These are phyloP conservation scores for Simplicillium sp. DNA, from an alignment of 2,329 filamentous ascomycete species.

Conservation along the genomic window DNA sequence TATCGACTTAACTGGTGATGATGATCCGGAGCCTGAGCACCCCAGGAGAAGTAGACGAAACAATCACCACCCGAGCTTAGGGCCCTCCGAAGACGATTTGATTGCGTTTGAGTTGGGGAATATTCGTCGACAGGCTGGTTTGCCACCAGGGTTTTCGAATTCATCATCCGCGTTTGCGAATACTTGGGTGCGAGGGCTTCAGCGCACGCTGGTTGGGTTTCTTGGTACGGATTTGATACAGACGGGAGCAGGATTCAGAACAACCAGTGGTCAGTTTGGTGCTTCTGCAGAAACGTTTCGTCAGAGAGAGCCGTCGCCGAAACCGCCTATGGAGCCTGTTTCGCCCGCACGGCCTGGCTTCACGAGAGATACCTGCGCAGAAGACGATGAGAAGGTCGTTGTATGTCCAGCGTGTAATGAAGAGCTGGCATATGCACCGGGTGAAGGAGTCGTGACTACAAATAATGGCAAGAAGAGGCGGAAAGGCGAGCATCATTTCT, in stretches of 20 bases:
- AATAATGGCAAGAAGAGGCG: slow-evolving; percentile 29
- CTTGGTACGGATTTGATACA: slow-evolving; percentile 13
- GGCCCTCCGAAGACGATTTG: slow-evolving; percentile 11
- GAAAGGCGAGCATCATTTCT: slow-evolving; percentile 71
- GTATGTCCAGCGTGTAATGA: slow-evolving; percentile 81
- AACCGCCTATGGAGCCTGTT: slow-evolving; percentile 51
- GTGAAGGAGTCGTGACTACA: slow-evolving; percentile 17
- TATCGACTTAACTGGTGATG: slow-evolving; percentile 44
- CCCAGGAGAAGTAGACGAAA: slow-evolving; percentile 4
- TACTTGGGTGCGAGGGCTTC: background rate
- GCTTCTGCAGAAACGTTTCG: slow-evolving; percentile 20
- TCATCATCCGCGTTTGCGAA: background rate
- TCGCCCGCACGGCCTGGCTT: slow-evolving; percentile 65
- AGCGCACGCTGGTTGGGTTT: slow-evolving; percentile 15
- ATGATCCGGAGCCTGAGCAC: slow-evolving; percentile 12
- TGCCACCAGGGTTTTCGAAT: slow-evolving; percentile 10
- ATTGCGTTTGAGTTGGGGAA: slow-evolving; percentile 15
- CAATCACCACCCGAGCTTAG: slow-evolving; percentile 6
- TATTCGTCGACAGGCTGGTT: slow-evolving; percentile 6
- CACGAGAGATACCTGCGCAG: slow-evolving; percentile 54
- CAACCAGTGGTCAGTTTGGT: slow-evolving; percentile 11
- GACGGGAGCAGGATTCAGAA: slow-evolving; percentile 6
- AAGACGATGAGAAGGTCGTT: slow-evolving; percentile 57
- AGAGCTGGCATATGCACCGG: slow-evolving; percentile 68
- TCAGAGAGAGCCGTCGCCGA: slow-evolving; percentile 23